Evolutionary conservation across 257 asterid genomes (phyloP), one percentile per base, ranked within the genome.

Genomic region (Misopates orontium): DNA sequence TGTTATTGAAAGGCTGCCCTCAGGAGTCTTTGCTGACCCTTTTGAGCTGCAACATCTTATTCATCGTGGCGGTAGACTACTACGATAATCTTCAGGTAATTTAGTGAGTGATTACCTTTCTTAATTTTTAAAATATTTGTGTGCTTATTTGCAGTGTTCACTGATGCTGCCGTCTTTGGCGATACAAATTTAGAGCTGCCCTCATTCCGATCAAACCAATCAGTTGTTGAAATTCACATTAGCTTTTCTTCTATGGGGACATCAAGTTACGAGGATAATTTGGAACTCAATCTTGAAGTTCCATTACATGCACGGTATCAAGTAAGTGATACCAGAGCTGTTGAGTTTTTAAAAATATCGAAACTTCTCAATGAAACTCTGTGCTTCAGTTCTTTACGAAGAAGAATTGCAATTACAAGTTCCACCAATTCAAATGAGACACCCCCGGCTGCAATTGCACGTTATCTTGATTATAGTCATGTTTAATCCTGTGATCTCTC

Each of bases 281-380:
- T 68, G 58, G 85, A 83, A 66, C 42, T 84, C 70, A 78, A 73
- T 64, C 58, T 87, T 47, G 69, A 75, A 68, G 84, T 90, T 57
- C 95, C 97, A n/a, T 74, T 93, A 49, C 99, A 93, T 67, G 94
- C 95, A 1, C 89, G 95, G 11, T 93, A 93, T 74, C 94, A 77
- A 58, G 98, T 90, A 78, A 69, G 76, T 73, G 20, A 23, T 23
- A 16, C 50, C 31, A 13, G 25, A 3, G 17, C 19, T 52, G 51
- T 21, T 54, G 18, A 15, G 36, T 28, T 56, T 57, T 52, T 52
- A 11, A 16, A 59, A n/a, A n/a, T n/a, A n/a, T n/a, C n/a, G n/a
- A n/a, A n/a, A n/a, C n/a, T n/a, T n/a, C n/a, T n/a, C n/a, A n/a
- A n/a, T n/a, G n/a, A n/a, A n/a, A n/a, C n/a, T n/a, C n/a, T n/a